These are phyloP conservation scores for Pseudognaphalium luteoalbum DNA, from an alignment of 129 eudicot genomes.

Conservation along the genomic window DNA sequence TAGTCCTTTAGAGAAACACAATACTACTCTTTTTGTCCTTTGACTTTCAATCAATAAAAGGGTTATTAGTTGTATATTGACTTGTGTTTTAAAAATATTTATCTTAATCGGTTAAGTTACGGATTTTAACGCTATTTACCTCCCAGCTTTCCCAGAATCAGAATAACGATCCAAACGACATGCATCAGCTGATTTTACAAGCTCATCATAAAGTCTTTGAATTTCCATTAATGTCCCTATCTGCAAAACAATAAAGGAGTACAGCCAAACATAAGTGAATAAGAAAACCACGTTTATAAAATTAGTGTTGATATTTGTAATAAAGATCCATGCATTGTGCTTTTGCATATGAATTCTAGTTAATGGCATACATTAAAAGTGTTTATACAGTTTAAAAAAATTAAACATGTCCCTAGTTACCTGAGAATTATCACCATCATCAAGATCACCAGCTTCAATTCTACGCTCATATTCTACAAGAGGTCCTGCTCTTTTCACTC, in stretches of 20 bases:
- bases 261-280: conserved; percentile 4
- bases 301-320: not conserved
- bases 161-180: conserved; percentile 90
- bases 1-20: not conserved
- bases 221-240: conserved; percentile 74
- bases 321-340: no score
- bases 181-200: conserved; percentile 68
- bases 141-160: conserved; percentile 69
- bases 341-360: no score
- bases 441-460: conserved; percentile 80
- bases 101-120: not conserved
- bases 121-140: conserved; percentile 40
- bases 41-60: not conserved
- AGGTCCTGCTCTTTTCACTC: conserved; percentile 56
- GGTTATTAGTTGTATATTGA: not conserved
- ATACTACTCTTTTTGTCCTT: not conserved
- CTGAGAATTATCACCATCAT: conserved; percentile 85
- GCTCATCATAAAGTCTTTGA: conserved; percentile 91
- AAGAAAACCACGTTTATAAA: not conserved
- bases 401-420: conserved; percentile 35
- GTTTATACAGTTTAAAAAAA: conserved; percentile 8
- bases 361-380: not conserved
- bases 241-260: conserved; percentile 42
- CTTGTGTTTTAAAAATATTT: not conserved
- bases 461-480: conserved; percentile 83